phyloP scores from a whole-genome alignment of 805 yeast species.

The Lipomyces orientalis region DNA sequence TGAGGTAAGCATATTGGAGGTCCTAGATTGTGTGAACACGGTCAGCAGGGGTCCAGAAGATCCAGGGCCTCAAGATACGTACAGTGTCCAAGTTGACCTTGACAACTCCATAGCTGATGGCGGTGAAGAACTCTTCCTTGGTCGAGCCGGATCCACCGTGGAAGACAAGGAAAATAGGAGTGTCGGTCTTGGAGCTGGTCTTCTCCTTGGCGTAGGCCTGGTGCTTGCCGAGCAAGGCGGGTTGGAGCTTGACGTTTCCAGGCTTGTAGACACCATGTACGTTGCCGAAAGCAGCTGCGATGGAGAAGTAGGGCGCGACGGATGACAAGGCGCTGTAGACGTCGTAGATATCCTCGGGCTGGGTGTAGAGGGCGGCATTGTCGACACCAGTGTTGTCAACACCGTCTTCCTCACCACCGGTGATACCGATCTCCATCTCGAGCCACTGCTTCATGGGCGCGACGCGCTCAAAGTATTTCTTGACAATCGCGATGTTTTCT shows the following conservation, averaged over 20 bases:
- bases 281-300: slow-evolving; percentile 99
- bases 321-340: slow-evolving; percentile 89
- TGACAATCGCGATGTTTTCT: slow-evolving; percentile 93
- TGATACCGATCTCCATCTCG: slow-evolving; percentile 99
- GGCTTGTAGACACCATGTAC: slow-evolving; percentile 99
- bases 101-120: slow-evolving; percentile 92
- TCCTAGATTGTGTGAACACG: slow-evolving; percentile 50
- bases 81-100: slow-evolving; percentile 96
- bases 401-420: slow-evolving; percentile 99
- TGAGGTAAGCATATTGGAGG: slow-evolving; percentile 96
- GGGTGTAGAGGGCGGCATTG: slow-evolving; percentile 87
- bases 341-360: slow-evolving; percentile 90
- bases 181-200: slow-evolving; percentile 55
- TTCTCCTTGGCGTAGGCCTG: slow-evolving; percentile 84
- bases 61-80: neutral
- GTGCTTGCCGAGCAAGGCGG: slow-evolving; percentile 93
- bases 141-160: slow-evolving; percentile 99
- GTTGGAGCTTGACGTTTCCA: slow-evolving; percentile 94
- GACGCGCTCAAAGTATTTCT: slow-evolving; percentile 91
- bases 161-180: slow-evolving; percentile 96
- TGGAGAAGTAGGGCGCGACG: slow-evolving; percentile 96
- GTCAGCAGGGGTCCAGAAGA: neutral
- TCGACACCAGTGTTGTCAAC: slow-evolving; percentile 96
- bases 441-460: slow-evolving; percentile 95
- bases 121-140: slow-evolving; percentile 88